Evolutionary conservation across 2,329 filamentous ascomycete genomes (phyloP), one percentile per base, ranked within the genome.

Genomic region (Lachnum nothofagi): DNA sequence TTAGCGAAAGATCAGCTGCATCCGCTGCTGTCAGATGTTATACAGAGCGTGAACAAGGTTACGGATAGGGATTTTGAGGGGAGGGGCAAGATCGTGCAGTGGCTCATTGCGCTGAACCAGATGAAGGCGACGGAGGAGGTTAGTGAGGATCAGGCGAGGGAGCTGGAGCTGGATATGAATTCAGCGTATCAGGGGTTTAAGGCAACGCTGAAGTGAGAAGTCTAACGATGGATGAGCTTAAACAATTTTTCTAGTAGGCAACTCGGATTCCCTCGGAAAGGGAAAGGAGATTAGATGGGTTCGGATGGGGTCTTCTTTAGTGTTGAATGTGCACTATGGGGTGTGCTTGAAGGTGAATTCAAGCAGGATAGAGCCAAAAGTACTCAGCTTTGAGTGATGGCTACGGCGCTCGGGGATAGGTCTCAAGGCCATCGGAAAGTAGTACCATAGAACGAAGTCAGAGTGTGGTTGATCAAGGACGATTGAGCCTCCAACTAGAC

Each of bases 1-100:
- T 76, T 95, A 9, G 91, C 91, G 41, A 98, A 98, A 65, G 91
- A 97, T 67, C 90, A 93, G 55, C 74, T 98, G n/a, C 94, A 98
- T 65, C 93, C 93, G 3, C 74, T 98, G 17, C 77, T 98, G 2
- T 91, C 91, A 1, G 93, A 97, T 61, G 89, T 96, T 16, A 98
- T 98, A 53, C 91, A 96, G 64, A 91, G 89, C 2, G 91, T 96
- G 56, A 97, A 97, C 70, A 93, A 94, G 64, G 93, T 98, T 55
- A 96, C 91, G 3, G 90, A 95, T 66, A 81, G 85, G 54, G 91
- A 97, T 62, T 98, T 98, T 66, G 91, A 97, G 59, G 91, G 85
- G 65, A 85, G 94, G 58, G 90, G 88, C 60, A 97, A 97, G 77
- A 97, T 98, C 60, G 90, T 98, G 48, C 91, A 96, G 67, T 98